Base-by-base conservation (phyloP, 805 yeast species). In the Saccharomycopsis sp. region DNA sequence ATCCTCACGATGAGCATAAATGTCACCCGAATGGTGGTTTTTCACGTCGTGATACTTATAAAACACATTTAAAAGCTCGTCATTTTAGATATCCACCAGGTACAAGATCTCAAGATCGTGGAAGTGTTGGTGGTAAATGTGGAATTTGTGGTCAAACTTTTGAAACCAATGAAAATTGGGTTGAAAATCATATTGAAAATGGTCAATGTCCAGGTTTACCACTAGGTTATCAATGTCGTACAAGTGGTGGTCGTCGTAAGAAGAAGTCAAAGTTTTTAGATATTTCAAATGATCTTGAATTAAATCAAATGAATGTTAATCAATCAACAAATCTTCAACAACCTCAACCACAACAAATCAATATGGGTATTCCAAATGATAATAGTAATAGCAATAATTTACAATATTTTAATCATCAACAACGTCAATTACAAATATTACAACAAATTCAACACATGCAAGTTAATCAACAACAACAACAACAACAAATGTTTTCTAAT, bases 41-140 rank as follows among this genome's bases (percentile, higher is more conserved):
- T 52, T 76, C 87, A 12, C 69, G 96, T 36, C 81, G 95, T 56
- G 96, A 87, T 56, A 87, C 96, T 4, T 87, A 74, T 62, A 87
- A 87, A 55, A 87, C 87, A 60, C 96, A 87, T 59, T 65, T 87
- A 47, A 84, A 82, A 56, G 94, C 95, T 2, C 68, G 87, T 46
- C 96, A 87, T 56, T 87, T 87, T 57, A 80, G 74, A 48, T 87
- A 87, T 58, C 96, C 96, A 4, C 70, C 71, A 30, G 95, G 95
- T 5, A 86, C 95, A 3, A 74, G 78, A 54, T 85, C 86, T 59
- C 76, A 73, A 46, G 81, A 84, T 51, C 70, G 96, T 47, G 58
- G 61, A 17, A 69, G 72, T 38, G 83, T 78, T 31, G 58, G 67
- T 17, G 96, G 96, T 5, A 65, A 64, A 41, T 88, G 96, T 61